Conservation (phyloP, 1,284 basidiomycete genomes). For the Malassezia sympodialis region DNA sequence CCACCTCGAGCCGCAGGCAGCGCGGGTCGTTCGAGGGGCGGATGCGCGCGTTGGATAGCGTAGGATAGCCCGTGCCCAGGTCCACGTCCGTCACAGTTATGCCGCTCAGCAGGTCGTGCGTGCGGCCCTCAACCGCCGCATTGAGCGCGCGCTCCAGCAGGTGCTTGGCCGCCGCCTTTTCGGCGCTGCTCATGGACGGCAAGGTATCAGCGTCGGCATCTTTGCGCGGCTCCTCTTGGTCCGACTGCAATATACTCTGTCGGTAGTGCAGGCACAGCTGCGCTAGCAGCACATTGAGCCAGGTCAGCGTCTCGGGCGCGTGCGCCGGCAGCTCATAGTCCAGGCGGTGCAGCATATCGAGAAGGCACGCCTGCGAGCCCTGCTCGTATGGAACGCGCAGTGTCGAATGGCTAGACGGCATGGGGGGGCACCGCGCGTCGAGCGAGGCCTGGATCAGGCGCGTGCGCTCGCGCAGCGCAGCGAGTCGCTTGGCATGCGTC, state of each 20-base stretch:
- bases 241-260: constrained; percentile 16
- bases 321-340: constrained; percentile 54
- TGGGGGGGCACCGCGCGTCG: constrained; percentile 1
- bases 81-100: constrained; percentile 54
- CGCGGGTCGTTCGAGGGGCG: constrained; percentile 54
- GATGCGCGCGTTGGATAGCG: constrained; percentile 53
- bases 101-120: constrained; percentile 41
- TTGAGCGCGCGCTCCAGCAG: constrained; percentile 45
- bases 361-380: constrained; percentile 40
- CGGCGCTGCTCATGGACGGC: neutral
- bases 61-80: constrained; percentile 53
- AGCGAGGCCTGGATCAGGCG: constrained; percentile 10
- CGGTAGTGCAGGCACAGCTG: constrained; percentile 51
- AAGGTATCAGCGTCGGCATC: neutral
- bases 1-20: constrained; percentile 53
- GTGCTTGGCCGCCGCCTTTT: constrained; percentile 18
- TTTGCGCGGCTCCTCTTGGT: neutral
- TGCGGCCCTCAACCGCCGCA: constrained; percentile 3
- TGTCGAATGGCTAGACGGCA: neutral
- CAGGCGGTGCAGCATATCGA: constrained; percentile 51
- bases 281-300: constrained; percentile 55
- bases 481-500: constrained; percentile 24
- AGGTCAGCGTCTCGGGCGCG: constrained; percentile 53
- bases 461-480: constrained; percentile 6
- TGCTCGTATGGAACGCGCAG: constrained; percentile 36